phyloP scores from a whole-genome alignment of 164 flowering plant genomes.

The Chimonanthus praecox region DNA sequence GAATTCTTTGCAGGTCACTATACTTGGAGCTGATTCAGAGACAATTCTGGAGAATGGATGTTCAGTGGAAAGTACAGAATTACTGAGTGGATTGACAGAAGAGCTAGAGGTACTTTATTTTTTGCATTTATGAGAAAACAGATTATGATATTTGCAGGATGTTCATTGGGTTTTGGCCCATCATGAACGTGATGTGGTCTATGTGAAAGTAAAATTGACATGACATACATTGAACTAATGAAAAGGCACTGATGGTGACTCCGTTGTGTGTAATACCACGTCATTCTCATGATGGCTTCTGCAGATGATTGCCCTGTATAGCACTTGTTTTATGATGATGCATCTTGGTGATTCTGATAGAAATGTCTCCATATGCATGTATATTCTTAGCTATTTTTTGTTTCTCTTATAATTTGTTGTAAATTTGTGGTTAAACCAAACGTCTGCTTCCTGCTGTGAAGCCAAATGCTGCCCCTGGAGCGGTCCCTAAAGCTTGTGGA shows the following conservation, averaged over 20 bases:
- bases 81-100: slow-evolving; percentile 27
- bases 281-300: neutral
- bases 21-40: slow-evolving; percentile 26
- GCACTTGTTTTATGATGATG: neutral
- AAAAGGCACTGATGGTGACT: neutral
- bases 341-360: neutral
- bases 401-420: neutral
- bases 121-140: slow-evolving; percentile 5
- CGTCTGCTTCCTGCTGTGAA: neutral
- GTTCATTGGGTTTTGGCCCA: neutral
- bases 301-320: neutral
- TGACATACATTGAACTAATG: too few species aligned
- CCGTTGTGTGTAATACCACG: neutral
- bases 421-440: neutral
- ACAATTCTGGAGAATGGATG: slow-evolving; percentile 22
- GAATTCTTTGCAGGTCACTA: slow-evolving; percentile 23
- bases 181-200: neutral
- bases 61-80: slow-evolving; percentile 10
- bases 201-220: neutral
- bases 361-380: neutral
- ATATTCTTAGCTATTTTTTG: neutral
- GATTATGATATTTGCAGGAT: neutral
- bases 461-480: slow-evolving; percentile 18
- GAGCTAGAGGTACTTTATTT: slow-evolving; percentile 50
- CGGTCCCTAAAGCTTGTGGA: slow-evolving; percentile 13